These are phyloP conservation scores for Macadamia integrifolia DNA, from an alignment of 164 flowering plant species.

Conservation along the genomic window DNA sequence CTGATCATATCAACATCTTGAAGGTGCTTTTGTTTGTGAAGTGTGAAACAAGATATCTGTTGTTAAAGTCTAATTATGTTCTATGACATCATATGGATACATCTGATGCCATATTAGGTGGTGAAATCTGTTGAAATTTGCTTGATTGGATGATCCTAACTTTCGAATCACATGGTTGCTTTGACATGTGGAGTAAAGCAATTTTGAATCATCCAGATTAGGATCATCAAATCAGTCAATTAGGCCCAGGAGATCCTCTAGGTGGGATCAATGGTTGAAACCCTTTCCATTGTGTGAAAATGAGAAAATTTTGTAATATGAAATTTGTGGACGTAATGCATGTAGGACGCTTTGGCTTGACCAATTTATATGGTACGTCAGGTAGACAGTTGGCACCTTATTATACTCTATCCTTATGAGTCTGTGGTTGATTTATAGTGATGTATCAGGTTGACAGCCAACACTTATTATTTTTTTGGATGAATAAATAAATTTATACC, in stretches of 20 bases:
- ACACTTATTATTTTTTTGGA: too few species aligned
- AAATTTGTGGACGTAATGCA: too few species aligned
- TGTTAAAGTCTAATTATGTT: not conserved
- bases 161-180: not conserved
- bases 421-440: too few species aligned
- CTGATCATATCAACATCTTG: constrained; percentile 82
- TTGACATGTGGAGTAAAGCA: not conserved
- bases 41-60: not conserved
- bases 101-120: too few species aligned
- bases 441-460: too few species aligned
- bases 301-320: too few species aligned
- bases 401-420: too few species aligned
- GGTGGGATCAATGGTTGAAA: not conserved
- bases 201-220: not conserved
- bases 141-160: not conserved
- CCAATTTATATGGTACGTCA: too few species aligned
- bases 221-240: not conserved
- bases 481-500: too few species aligned
- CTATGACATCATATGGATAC: not conserved
- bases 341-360: too few species aligned
- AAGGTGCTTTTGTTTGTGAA: constrained; percentile 49
- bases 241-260: not conserved
- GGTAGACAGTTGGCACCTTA: too few species aligned
- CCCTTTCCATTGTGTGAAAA: not conserved
- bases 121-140: not conserved